Evolutionary conservation across 805 yeast genomes (phyloP), one percentile per base, ranked within the genome.

Genomic region (Ogataea nonfermentans): DNA sequence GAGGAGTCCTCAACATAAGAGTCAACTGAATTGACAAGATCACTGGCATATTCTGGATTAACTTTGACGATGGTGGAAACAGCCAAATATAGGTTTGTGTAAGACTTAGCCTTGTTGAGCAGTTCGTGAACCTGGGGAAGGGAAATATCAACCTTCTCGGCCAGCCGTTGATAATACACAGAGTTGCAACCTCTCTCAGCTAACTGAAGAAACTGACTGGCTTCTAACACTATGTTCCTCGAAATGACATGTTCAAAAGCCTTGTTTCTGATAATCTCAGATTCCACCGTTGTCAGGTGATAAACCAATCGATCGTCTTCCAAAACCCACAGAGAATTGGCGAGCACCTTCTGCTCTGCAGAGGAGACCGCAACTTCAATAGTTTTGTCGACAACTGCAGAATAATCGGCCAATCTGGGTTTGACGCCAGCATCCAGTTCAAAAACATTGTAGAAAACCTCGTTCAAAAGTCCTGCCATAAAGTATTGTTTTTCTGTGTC

Each of bases 381-480:
- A 19, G 5, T 19, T 9, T 29, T 13, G 15, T 33, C 13, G 15
- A 39, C 37, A 16, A 32, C 3, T 2, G 10, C 11, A 6, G 32
- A 20, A 24, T 38, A 43, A 2, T 38, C 47, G 4, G 29, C n/a
- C 11, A 38, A 16, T 13, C 17, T 15, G 9, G 4, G 4, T 22
- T 11, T 16, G n/a, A 32, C 11, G 6, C 27, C n/a, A 11, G 32
- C 36, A 14, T 40, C 38, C n/a, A 29, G 19, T 9, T 43, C 43
- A 17, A 22, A 17, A 9, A 59, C 24, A 23, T 33, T 49, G 10
- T 24, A 27, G 25, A 59, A 59, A 9, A 60, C 35, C 35, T 59
- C 62, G 40, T 55, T 56, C n/a, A 59, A 32, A n/a, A 61, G 35
- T 3, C 49, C 49, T 4, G 59, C 31, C 8, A 49, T 43, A 28